Conservation (phyloP, 345 rosid species). For the Lepidium sativum region DNA sequence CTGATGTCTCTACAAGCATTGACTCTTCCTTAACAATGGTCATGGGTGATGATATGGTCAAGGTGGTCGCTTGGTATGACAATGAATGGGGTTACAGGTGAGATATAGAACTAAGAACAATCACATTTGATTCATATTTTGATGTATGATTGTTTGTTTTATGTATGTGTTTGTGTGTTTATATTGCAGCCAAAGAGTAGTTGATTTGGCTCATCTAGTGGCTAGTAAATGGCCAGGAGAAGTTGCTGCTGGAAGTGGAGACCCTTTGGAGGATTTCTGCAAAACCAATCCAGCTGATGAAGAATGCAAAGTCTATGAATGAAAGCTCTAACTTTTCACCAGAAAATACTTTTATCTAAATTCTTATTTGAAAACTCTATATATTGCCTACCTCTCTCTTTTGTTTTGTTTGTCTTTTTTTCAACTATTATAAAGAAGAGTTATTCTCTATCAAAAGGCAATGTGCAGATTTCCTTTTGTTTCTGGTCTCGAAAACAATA, state of each 20-base stretch:
- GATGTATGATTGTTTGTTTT: background rate
- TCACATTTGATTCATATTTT: background rate
- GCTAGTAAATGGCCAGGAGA: slow-evolving; percentile 82
- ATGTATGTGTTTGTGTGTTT: background rate
- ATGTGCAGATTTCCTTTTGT: no score
- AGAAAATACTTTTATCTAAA: background rate
- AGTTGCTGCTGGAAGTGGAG: slow-evolving; percentile 56
- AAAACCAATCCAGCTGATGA: slow-evolving; percentile 73
- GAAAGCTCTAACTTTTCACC: slow-evolving; percentile 23
- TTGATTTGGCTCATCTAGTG: slow-evolving; percentile 92
- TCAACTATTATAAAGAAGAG: background rate
- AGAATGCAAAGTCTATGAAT: slow-evolving; percentile 92
- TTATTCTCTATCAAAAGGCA: background rate
- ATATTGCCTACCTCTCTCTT: background rate
- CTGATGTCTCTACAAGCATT: slow-evolving; percentile 84
- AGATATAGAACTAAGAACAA: background rate
- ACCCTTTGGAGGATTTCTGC: slow-evolving; percentile 93
- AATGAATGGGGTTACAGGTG: slow-evolving; percentile 99
- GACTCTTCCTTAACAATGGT: slow-evolving; percentile 95
- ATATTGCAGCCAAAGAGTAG: slow-evolving; percentile 76
- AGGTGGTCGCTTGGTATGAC: slow-evolving; percentile 99
- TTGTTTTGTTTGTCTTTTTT: background rate
- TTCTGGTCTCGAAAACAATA: no score
- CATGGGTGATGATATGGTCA: slow-evolving; percentile 98
- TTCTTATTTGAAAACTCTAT: background rate